A percentile compares a stretch with the other conserved stretches of the same genome.
These are phyloP conservation scores for Ophiostoma tasmaniense DNA, from an alignment of 2,329 filamentous ascomycete species.

Conservation along the genomic window DNA sequence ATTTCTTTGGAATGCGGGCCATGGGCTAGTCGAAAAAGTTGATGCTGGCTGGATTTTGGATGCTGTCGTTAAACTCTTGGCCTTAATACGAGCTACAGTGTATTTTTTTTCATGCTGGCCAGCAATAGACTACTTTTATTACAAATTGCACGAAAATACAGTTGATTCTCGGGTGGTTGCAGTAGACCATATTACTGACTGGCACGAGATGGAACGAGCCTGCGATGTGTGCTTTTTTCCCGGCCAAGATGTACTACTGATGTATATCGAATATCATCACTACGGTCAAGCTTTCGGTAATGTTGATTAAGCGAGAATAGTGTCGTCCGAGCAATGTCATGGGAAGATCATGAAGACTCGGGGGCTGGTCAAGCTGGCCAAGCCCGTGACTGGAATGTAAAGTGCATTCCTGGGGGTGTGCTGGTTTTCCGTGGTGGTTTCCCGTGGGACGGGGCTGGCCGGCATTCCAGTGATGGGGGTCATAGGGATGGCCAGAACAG, in stretches of 20 bases:
- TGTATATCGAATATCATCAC: neutral
- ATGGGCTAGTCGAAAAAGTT: neutral
- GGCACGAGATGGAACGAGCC: neutral
- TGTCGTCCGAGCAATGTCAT: neutral
- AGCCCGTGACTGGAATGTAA: neutral
- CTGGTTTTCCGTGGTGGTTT: neutral
- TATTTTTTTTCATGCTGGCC: neutral
- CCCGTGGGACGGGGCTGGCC: neutral
- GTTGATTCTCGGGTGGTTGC: neutral
- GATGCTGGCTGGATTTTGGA: neutral
- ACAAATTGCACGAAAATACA: neutral
- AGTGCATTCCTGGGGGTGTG: neutral
- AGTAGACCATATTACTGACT: neutral
- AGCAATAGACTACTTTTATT: neutral
- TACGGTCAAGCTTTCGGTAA: neutral
- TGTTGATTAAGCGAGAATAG: neutral
- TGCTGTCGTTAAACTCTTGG: neutral
- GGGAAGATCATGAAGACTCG: neutral
- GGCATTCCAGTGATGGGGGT: neutral
- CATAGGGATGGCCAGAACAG: neutral
- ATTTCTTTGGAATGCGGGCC: neutral
- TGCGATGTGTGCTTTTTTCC: neutral
- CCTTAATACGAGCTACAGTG: neutral
- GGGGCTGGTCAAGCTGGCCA: neutral
- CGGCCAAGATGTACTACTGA: neutral